Evolutionary conservation across 306 rosid species (phyloP), one percentile per base, ranked within the genome.

Genomic region (Cucumis sativus): DNA sequence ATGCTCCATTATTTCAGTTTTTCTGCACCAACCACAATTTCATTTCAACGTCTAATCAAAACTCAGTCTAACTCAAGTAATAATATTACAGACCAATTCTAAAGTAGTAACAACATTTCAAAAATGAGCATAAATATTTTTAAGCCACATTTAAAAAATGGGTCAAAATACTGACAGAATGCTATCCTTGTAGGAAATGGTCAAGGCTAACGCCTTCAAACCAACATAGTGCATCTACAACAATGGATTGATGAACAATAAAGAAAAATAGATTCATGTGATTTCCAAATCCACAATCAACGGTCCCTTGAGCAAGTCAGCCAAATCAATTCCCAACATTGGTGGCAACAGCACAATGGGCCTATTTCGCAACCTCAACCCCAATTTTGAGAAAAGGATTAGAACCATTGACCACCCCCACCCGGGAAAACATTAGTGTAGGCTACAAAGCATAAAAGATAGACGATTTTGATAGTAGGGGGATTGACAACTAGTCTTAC

Each of bases 11-110:
- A 18, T 10, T 16, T 33, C 52, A 71, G 59, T 71, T 25, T 47
- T 49, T 71, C 76, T 71, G 76, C 76, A 71, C 21, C 18, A 71
- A 71, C 23, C 43, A 71, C 59, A 28, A 71, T 25, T 71, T 13
- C 28, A 49, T 28, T 69, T 69, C 75, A 69, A 69, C 57, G 3
- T 69, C 39, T 69, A 45, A 41, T 21, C 33, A 45, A 66, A 59
- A 40, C 28, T 6, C 16, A n/a, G 33, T 40, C 8, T 40, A 65
- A 33, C 9, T 64, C 71, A 8, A 64, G 47, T 39, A 66, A 40
- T 18, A 40, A 18, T 40, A 66, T 18, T 66, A 39, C 33, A 66
- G n/a, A 30, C 17, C 73, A 66, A 37, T 66, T n/a, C 23, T 0
- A 65, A 65, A 65, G 56, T 41, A n/a, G 72, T 65, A 59, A 17